Evolutionary conservation across 2,329 filamentous ascomycete genomes (phyloP), one percentile per base, ranked within the genome.

Genomic region (Botrytis fragariae): DNA sequence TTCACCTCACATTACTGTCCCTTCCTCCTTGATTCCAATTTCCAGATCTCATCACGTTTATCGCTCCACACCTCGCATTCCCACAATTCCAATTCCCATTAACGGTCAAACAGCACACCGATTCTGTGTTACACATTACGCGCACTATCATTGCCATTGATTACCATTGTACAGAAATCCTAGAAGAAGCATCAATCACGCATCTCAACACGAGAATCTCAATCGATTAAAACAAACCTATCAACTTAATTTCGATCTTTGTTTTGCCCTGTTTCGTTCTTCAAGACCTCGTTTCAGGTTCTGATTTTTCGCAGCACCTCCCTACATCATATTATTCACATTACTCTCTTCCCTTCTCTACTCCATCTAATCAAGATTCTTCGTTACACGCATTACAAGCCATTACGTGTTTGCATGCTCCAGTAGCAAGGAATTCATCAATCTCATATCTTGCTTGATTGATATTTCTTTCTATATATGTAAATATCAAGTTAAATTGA

Each of bases 391-490:
- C 18, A 44, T 44, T 54, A 25, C 65, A 12, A 32, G 29, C 9
- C n/a, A 69, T 69, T 32, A 69, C 65, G 51, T 12, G 9, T 32
- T 42, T 44, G 2, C n/a, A 3, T 44, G 37, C 37, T 39, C 12
- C 12, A n/a, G 9, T 39, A 18, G 25, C 60, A 62, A 14, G 60
- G 42, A 9, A 62, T 1, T 5, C 25, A 42, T 62, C 60, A 5
- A 1, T 42, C 39, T 25, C 10, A 62, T 42, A 62, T 39, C 60
- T 42, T 39, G 22, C 35, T 62, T 62, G 35, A 6, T n/a, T 61
- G 35, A 67, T 20, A 29, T 67, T 45, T 54, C 25, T 20, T 51
- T 69, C 48, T 57, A 57, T 32, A 68, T 57, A 57, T 67, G 51
- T 25, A 8, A 39, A n/a, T 20, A 39, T 22, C 16, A 29, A n/a